Evolutionary conservation across 495 filamentous ascomycete species (phyloP).

Genomic region (Poronia punctata): DNA sequence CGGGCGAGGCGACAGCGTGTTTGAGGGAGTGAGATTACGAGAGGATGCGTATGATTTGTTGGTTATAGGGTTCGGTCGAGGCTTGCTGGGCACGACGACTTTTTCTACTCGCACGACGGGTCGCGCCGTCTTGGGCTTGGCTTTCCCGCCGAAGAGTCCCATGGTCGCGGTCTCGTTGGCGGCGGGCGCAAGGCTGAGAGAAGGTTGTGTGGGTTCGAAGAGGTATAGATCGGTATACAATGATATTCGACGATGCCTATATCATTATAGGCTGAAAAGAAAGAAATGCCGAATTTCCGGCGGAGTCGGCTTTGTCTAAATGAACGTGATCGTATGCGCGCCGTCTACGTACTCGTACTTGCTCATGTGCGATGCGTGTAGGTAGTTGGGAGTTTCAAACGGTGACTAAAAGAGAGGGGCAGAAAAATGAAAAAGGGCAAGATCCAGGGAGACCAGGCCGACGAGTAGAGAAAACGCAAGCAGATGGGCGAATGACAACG

Average conservation of each 20-base stretch:
- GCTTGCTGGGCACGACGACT: conserved; percentile 20
- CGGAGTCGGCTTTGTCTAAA: too few relatives aligned
- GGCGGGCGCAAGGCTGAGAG: too few relatives aligned
- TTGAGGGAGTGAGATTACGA: conserved; percentile 13
- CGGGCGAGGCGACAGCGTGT: conserved; percentile 19
- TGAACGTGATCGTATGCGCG: too few relatives aligned
- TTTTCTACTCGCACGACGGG: conserved; percentile 30
- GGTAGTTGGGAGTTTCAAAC: too few relatives aligned
- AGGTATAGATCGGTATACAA: conserved; percentile 1
- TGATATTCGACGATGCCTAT: background rate
- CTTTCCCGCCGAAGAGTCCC: conserved; percentile 25
- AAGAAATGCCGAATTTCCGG: too few relatives aligned
- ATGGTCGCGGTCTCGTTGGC: too few relatives aligned
- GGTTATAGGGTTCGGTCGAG: conserved; percentile 11
- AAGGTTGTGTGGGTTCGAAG: too few relatives aligned
- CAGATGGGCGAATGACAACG: conserved; percentile 2
- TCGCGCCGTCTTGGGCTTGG: conserved; percentile 24
- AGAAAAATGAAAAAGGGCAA: too few relatives aligned
- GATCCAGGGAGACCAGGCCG: background rate
- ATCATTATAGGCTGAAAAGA: too few relatives aligned
- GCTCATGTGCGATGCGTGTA: too few relatives aligned
- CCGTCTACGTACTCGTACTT: too few relatives aligned
- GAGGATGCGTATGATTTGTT: conserved; percentile 13
- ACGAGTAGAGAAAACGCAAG: background rate
- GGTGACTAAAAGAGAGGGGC: too few relatives aligned